Base-by-base conservation (phyloP, 345 rosid genomes). In the Moricandia moricandioides region DNA sequence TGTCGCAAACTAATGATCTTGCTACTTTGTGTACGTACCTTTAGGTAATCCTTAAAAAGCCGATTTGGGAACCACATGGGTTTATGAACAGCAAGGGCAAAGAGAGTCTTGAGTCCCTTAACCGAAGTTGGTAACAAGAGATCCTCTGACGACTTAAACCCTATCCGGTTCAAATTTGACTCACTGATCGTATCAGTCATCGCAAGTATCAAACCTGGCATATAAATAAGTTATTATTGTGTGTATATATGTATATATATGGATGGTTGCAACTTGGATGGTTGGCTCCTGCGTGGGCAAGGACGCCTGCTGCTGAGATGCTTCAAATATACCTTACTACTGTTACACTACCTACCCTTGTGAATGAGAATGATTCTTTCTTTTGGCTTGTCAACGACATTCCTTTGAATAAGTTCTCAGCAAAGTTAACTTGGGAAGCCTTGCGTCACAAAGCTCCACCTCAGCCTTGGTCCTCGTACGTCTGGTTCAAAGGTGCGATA, bases 41-140 rank as follows among this genome's bases (percentile, higher is more conserved):
- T 83, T 5, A 93, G 83, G 71, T 60, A 93, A 73, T 93, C 98
- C 67, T 86, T 93, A 73, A 84, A 85, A 31, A 93, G 86, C 2
- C 90, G 75, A 66, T 87, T 81, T 0, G 98, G 96, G 80, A 93
- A 91, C 97, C 98, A 91, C 13, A 93, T 81, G 64, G 89, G 87
- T 83, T 68, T 87, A 84, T 91, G 59, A 73, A 85, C 81, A 47
- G 97, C 94, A 37, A 91, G 85, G 2, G 88, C 80, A 40, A 91
- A 92, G 11, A 93, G 85, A 8, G 91, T 85, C 70, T 89, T 93
- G 26, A 91, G 85, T 8, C 83, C 98, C 79, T 88, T 84, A 7
- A 87, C 92, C 26, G 96, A 85, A 35, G 80, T 79, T 0, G 98
- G 98, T 82, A 91, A 39, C 74, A 93, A 60, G 43, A 93, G 84